These are phyloP conservation scores for Theileria luwenshuni DNA, from an alignment of 169 alveolate species.

Conservation along the genomic window DNA sequence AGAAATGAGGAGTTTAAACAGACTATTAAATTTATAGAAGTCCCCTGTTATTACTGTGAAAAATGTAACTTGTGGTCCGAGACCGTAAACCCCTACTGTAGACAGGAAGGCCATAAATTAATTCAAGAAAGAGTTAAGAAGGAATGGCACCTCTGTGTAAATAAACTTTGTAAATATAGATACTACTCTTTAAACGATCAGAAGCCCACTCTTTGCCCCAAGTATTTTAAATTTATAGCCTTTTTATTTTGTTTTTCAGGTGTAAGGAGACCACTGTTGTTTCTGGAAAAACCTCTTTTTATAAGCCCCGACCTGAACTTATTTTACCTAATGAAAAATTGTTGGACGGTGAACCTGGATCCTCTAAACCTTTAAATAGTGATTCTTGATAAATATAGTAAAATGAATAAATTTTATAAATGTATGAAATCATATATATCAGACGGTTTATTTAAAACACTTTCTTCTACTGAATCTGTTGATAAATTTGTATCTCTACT, in stretches of 20 bases:
- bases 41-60: constrained; percentile 29
- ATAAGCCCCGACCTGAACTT: constrained; percentile 36
- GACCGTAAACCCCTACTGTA: constrained; percentile 30
- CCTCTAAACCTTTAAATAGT: constrained; percentile 18
- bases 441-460: constrained; percentile 23
- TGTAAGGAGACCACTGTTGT: constrained; percentile 35
- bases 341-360: constrained; percentile 28
- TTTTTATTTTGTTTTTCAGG: constrained; percentile 9
- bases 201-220: constrained; percentile 56
- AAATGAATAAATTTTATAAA: constrained; percentile 40
- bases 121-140: constrained; percentile 14
- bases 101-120: constrained; percentile 23
- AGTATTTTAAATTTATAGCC: constrained; percentile 5
- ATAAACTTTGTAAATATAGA: constrained; percentile 19
- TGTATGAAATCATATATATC: constrained; percentile 43
- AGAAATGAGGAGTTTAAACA: constrained; percentile 29
- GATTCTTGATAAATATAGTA: constrained; percentile 14
- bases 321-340: constrained; percentile 43
- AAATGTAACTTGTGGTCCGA: constrained; percentile 37
- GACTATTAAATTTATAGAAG: constrained; percentile 30
- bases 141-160: constrained; percentile 41
- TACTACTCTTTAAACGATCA: constrained; percentile 43
- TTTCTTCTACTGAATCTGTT: constrained; percentile 41
- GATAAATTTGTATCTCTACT: constrained; percentile 55
- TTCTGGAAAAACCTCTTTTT: constrained; percentile 29